A percentile compares a stretch with the other conserved stretches of the same genome.
phyloP scores from a whole-genome alignment of 176 grass and related monocot genomes.

The Lolium multiflorum region DNA sequence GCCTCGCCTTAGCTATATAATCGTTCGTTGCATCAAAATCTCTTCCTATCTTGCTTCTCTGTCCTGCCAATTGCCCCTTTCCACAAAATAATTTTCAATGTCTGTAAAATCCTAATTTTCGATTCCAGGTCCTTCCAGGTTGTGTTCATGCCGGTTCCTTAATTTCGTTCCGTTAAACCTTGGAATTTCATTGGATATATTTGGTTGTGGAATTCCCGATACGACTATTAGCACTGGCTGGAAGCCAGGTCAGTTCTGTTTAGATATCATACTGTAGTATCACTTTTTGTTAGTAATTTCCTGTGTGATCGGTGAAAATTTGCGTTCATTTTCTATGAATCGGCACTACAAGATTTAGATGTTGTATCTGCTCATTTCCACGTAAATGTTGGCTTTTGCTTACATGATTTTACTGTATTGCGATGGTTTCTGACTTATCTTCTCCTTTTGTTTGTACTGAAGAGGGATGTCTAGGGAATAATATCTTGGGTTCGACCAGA shows the following conservation, averaged over 20 bases:
- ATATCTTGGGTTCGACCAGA: slow-evolving; percentile 90
- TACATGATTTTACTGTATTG: slow-evolving; percentile 34
- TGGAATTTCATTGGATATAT: too few relatives aligned
- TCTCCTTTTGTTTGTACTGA: slow-evolving; percentile 52
- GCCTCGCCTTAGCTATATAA: too few relatives aligned
- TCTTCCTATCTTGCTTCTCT: too few relatives aligned
- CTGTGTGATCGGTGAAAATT: slow-evolving; percentile 73
- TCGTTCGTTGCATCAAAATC: too few relatives aligned
- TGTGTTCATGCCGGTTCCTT: too few relatives aligned
- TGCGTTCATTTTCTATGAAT: slow-evolving; percentile 76
- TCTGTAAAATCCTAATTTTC: too few relatives aligned
- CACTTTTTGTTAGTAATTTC: not conserved
- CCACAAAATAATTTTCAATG: too few relatives aligned
- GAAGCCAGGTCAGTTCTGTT: not conserved
- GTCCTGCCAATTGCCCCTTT: too few relatives aligned
- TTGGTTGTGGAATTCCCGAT: too few relatives aligned
- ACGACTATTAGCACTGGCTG: too few relatives aligned
- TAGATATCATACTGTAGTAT: not conserved
- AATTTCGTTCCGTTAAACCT: too few relatives aligned
- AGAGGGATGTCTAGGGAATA: slow-evolving; percentile 96
- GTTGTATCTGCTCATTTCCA: slow-evolving; percentile 68
- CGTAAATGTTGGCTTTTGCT: slow-evolving; percentile 43
- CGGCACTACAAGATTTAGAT: slow-evolving; percentile 54
- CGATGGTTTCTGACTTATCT: slow-evolving; percentile 9
- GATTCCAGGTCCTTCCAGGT: too few relatives aligned